Conservation (phyloP, 306 rosid genomes). For the Canavalia gladiata region DNA sequence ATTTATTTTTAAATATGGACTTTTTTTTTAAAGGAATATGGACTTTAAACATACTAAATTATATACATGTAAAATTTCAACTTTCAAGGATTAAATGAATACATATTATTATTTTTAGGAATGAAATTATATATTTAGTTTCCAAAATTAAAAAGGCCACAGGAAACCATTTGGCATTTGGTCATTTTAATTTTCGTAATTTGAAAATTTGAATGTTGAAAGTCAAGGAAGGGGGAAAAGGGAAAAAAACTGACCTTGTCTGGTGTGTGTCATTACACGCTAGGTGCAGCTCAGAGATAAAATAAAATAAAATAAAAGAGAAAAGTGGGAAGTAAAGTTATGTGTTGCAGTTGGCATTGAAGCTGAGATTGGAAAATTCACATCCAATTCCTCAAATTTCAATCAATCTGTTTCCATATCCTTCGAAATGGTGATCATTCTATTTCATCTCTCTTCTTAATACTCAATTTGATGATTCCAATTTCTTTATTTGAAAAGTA, state of each 20-base stretch:
- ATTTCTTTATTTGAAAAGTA: background rate
- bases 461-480: background rate
- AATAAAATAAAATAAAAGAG: background rate
- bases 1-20: no score
- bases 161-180: no score
- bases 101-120: no score
- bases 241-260: background rate
- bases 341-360: background rate
- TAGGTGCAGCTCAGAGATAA: background rate
- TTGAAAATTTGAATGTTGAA: background rate
- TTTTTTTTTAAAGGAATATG: no score
- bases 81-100: no score
- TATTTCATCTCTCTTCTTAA: background rate
- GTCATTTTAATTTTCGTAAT: no score
- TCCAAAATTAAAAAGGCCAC: no score
- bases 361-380: slow-evolving; percentile 2
- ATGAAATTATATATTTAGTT: no score
- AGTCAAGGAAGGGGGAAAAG: background rate
- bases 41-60: no score
- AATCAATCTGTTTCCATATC: background rate
- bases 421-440: slow-evolving; percentile 48
- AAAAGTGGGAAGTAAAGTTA: background rate
- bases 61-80: no score
- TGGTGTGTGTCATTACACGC: slow-evolving; percentile 32
- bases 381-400: background rate